These are phyloP conservation scores for Kalmusia sp. DNA, from an alignment of 2,329 filamentous ascomycete species.

Conservation along the genomic window DNA sequence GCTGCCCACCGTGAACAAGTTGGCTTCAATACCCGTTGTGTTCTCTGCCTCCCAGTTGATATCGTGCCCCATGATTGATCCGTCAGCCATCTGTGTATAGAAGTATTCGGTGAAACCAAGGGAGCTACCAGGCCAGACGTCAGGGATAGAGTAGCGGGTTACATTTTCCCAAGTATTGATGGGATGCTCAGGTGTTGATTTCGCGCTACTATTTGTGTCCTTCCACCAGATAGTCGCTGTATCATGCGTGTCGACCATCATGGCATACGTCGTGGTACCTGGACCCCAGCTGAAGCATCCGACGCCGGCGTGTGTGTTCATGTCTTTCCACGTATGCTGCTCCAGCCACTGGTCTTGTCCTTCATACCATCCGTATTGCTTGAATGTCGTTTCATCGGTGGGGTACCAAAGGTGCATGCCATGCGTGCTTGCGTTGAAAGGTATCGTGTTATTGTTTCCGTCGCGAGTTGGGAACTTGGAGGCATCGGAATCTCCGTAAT, in stretches of 20 bases:
- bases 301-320: conserved; percentile 53
- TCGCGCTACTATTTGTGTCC: conserved; percentile 47
- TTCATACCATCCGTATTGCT: conserved; percentile 51
- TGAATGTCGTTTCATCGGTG: conserved; percentile 45
- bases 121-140: conserved; percentile 48
- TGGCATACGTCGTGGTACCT: conserved; percentile 50
- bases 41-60: conserved; percentile 49
- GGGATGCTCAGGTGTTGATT: conserved; percentile 40
- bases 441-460: conserved; percentile 33
- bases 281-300: conserved; percentile 53
- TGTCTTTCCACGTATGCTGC: conserved; percentile 46
- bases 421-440: conserved; percentile 32
- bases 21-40: conserved; percentile 34
- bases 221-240: conserved; percentile 53
- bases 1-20: conserved; percentile 43
- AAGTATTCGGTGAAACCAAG: conserved; percentile 53
- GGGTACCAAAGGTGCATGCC: conserved; percentile 57
- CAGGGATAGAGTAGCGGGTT: conserved; percentile 34
- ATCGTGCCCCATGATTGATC: conserved; percentile 49
- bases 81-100: conserved; percentile 48
- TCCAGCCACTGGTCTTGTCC: conserved; percentile 46
- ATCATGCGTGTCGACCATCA: conserved; percentile 50
- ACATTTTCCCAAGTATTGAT: conserved; percentile 50
- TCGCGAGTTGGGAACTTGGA: conserved; percentile 43
- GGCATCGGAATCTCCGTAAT: conserved; percentile 49